These are phyloP conservation scores for Hsuehochloa calcarea DNA, from an alignment of 176 grass and related monocot species.

Conservation along the genomic window DNA sequence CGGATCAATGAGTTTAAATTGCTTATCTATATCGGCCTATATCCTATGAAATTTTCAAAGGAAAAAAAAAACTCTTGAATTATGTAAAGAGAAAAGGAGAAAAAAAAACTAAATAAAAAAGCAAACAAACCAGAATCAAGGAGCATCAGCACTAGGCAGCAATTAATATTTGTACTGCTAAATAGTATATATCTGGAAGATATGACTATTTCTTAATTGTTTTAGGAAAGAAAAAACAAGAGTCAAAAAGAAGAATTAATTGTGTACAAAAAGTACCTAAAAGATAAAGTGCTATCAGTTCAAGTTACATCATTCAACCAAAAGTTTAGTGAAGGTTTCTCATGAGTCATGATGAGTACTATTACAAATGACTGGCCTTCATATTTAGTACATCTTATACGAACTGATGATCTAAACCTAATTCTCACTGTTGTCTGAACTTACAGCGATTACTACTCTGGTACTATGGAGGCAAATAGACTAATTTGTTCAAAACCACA, in stretches of 20 bases:
- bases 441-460: not conserved
- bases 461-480: not conserved
- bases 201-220: not conserved
- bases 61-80: not conserved
- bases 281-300: constrained; percentile 41
- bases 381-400: not conserved
- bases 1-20: not conserved
- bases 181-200: not conserved
- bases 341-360: not conserved
- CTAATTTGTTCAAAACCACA: not conserved
- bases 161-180: not conserved
- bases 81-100: not conserved
- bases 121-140: not conserved
- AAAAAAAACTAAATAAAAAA: too few species aligned
- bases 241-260: constrained; percentile 32
- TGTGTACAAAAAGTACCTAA: constrained; percentile 36
- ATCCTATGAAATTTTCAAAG: not conserved
- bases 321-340: constrained; percentile 19
- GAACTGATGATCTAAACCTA: not conserved
- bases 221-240: not conserved
- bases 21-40: not conserved
- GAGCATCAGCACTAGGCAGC: not conserved
- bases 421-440: not conserved
- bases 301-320: constrained; percentile 15
- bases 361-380: not conserved